A percentile compares a stretch with the other conserved stretches of the same genome.
These are phyloP conservation scores for Russula abietina DNA, from an alignment of 768 basidiomycete genomes.

Conservation along the genomic window DNA sequence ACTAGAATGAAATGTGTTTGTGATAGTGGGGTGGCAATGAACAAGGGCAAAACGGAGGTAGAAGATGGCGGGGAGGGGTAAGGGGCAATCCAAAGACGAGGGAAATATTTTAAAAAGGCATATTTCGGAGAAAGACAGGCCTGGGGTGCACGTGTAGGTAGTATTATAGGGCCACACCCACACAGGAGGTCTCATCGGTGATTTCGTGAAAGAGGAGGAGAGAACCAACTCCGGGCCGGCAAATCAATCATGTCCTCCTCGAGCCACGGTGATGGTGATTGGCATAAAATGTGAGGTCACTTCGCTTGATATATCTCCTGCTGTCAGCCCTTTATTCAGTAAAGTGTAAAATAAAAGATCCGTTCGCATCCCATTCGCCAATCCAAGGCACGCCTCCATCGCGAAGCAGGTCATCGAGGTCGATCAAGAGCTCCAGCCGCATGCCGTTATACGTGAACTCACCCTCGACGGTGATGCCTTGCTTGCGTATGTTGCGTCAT, in stretches of 20 bases:
- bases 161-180: too few species aligned
- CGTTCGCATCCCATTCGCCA: constrained; percentile 73
- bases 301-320: background rate
- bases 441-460: constrained; percentile 71
- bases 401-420: constrained; percentile 83
- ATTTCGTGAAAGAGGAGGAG: background rate
- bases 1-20: background rate
- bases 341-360: constrained; percentile 25
- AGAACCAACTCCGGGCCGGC: too few species aligned
- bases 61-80: background rate
- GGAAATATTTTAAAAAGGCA: background rate
- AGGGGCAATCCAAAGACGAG: background rate
- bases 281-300: constrained; percentile 51
- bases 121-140: background rate
- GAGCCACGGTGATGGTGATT: constrained; percentile 28
- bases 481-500: constrained; percentile 55
- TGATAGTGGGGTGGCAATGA: too few species aligned
- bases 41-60: background rate
- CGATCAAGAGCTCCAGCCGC: constrained; percentile 76
- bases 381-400: constrained; percentile 66
- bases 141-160: background rate
- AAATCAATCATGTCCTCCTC: constrained; percentile 26
- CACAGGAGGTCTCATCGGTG: background rate
- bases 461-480: constrained; percentile 60
- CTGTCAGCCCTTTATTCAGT: background rate